These are phyloP conservation scores for Trichoderma parareesei DNA, from an alignment of 495 filamentous ascomycete species.

Conservation along the genomic window DNA sequence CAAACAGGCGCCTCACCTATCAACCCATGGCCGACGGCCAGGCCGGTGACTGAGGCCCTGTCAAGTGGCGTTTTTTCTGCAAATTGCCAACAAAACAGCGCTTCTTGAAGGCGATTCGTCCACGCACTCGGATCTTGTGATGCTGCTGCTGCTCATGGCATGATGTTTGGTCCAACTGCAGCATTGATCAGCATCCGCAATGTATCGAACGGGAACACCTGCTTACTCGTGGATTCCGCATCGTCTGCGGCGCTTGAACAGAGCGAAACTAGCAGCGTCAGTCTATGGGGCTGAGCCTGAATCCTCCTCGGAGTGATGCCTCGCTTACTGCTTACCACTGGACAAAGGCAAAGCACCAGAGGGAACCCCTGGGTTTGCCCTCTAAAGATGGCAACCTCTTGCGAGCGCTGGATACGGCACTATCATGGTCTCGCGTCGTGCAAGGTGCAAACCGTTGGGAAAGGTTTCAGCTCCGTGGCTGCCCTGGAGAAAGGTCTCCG, in stretches of 20 bases:
- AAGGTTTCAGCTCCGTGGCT: background rate
- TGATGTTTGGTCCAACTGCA: background rate
- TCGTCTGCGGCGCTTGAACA: background rate
- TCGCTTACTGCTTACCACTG: background rate
- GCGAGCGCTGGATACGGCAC: too few relatives aligned
- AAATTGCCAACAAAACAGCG: background rate
- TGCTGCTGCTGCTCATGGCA: background rate
- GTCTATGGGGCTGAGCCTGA: background rate
- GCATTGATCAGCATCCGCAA: background rate
- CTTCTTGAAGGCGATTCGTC: background rate
- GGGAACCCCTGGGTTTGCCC: background rate
- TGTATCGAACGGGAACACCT: background rate
- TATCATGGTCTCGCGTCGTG: too few relatives aligned
- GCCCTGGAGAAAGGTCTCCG: background rate
- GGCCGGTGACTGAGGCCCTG: background rate
- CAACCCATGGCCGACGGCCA: conserved; percentile 1
- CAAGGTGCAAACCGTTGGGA: too few relatives aligned
- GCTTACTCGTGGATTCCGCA: background rate
- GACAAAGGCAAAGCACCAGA: background rate
- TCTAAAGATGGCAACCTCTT: too few relatives aligned
- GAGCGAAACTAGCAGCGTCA: background rate
- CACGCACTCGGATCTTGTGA: too few relatives aligned
- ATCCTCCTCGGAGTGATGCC: background rate
- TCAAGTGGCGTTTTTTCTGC: background rate
- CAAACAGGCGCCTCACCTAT: background rate